These are phyloP conservation scores for Lippia alba DNA, from an alignment of 305 asterid species.

Conservation along the genomic window DNA sequence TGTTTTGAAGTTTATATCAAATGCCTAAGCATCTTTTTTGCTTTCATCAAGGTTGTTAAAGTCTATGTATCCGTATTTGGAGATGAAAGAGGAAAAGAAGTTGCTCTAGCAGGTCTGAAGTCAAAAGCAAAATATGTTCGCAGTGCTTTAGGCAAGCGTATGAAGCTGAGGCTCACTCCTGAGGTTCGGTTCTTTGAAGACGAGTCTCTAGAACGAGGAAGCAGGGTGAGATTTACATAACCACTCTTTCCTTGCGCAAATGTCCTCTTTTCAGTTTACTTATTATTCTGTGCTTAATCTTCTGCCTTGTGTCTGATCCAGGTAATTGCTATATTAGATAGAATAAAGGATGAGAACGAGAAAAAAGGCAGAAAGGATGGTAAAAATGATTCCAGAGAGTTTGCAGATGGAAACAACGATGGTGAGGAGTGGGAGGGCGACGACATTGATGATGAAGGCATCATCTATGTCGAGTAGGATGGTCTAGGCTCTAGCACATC, in stretches of 20 bases:
- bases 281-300: conserved; percentile 9
- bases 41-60: conserved; percentile 77
- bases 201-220: conserved; percentile 92
- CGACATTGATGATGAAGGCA: conserved; percentile 78
- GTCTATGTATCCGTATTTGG: conserved; percentile 97
- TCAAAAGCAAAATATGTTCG: conserved; percentile 95
- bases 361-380: conserved; percentile 35
- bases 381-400: conserved; percentile 41
- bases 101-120: conserved; percentile 90
- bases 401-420: conserved; percentile 48
- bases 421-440: conserved; percentile 67
- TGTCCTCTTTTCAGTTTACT: neutral
- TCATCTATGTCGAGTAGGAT: conserved; percentile 77
- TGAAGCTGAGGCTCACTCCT: conserved; percentile 95
- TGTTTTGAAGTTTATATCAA: neutral
- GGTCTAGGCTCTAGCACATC: conserved; percentile 22
- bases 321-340: conserved; percentile 93
- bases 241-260: conserved; percentile 13
- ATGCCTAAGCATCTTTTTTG: conserved; percentile 27
- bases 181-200: conserved; percentile 95
- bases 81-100: conserved; percentile 97
- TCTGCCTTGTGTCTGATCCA: conserved; percentile 38
- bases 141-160: conserved; percentile 82
- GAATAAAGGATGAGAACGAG: conserved; percentile 72
- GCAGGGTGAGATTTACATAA: conserved; percentile 73